Base-by-base conservation (phyloP, 352 stramenopile genomes). In the Globisporangium parvum region DNA sequence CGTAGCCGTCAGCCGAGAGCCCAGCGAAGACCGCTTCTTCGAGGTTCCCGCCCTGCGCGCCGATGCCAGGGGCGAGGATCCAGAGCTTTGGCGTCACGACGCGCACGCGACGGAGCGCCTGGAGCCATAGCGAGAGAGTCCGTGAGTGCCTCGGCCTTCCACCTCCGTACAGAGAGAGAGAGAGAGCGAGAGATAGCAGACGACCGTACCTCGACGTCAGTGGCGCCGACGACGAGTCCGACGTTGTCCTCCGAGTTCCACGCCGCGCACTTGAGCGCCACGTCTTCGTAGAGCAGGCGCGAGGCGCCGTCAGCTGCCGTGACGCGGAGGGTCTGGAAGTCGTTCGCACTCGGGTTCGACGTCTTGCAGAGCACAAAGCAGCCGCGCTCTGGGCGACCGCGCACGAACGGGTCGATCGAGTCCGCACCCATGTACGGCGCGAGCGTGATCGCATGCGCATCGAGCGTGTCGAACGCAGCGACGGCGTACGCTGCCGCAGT, bases 311-410 rank as follows among this genome's bases (percentile, higher is more conserved):
- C 39, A 2, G 6, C 37, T 6, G 18, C 18, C 21, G 49, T 37
- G 20, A 91, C 67, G 5, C 67, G 52, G 26, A 94, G 73, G 51
- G 91, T 96, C 65, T 99, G 88, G 48, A 99, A 87, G 62, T 99
- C 96, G 60, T 98, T 96, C 11, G 94, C 96, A 51, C 87, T 97
- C 28, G 92, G 87, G 77, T 99, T 99, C 9, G 96, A 99, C 24
- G 97, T 99, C 88, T 99, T 99, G 77, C 97, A 99, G 12, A 99
- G 80, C 44, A 99, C 77, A 67, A 99, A 99, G 53, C 91, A 97
- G 57, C 88, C 88, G 47, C 83, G 82, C 64, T 81, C 91, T 1
- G 87, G 95, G 31, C 74, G 70, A 23, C 74, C 70, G 57, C 93
- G 93, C 39, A 96, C 70, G 81, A 99, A 99, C 6, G 97, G 97